Evolutionary conservation across 176 grass and related monocot species (phyloP), one percentile per base, ranked within the genome.

Genomic region (Aechmea fasciata): DNA sequence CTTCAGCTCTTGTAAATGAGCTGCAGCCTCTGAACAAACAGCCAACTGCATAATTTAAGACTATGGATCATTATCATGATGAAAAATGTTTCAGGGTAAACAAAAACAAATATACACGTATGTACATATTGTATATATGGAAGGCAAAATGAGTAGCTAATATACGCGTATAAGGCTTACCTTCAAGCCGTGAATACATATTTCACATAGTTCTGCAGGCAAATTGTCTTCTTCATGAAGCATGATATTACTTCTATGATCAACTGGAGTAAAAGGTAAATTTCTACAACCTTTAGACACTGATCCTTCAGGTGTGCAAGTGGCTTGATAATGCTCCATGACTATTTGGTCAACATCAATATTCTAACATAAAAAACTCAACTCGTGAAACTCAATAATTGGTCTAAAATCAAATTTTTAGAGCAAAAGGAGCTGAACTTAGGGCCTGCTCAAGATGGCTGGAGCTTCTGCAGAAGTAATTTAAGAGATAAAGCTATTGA

Each of bases 321-420:
- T 85, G 75, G 82, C 75, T 87, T 97, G 86, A 69, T 90, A 90
- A 70, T 91, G 89, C 63, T 97, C 89, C 94, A 90, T 90, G 53
- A 97, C 86, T 74, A 97, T 92, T 85, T 50, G 89, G 55, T 97
- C 94, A 41, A 97, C 79, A 24, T 97, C 94, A 67, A 97, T 87
- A 81, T 73, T 85, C 94, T 97, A 79, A 63, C 82, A 76, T 53
- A 78, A 51, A 86, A 77, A 77, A 71, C 22, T 73, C 52, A 22
- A 48, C 9, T 41, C 15, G 51, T 55, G 28, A 76, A 41, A n/a
- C 48, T 28, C 49, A 48, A 65, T 25, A 47, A 23, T 65, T 53
- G 64, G 23, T 65, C 57, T 50, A 26, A 20, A 63, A 11, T 49
- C 73, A 41, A 28, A 52, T 62, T 51, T 19, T 24, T 52, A 68